Conservation (phyloP, 1,284 basidiomycete species). For the Marasmius fiardii region DNA sequence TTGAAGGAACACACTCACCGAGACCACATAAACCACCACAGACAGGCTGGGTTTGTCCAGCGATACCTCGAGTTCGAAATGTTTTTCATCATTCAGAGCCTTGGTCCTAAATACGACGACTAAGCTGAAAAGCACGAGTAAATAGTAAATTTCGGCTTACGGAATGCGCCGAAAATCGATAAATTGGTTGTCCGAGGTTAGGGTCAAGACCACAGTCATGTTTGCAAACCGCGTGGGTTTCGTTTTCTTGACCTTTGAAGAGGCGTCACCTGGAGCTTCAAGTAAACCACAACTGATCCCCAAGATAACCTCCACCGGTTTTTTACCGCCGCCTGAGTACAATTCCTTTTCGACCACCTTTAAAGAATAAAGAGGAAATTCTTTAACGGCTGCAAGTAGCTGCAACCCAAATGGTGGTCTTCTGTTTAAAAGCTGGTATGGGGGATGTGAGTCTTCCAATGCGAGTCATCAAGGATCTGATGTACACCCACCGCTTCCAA, state of each 20-base stretch:
- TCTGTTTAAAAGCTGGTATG: conserved; percentile 64
- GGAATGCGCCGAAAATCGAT: conserved; percentile 75
- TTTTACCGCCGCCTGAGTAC: conserved; percentile 37
- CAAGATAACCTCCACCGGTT: conserved; percentile 60
- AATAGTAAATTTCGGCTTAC: conserved; percentile 37
- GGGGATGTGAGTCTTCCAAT: conserved; percentile 8
- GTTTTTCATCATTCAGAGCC: conserved; percentile 50
- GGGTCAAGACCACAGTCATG: conserved; percentile 66
- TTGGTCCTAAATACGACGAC: conserved; percentile 52
- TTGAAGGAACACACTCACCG: conserved; percentile 46
- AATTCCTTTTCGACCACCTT: conserved; percentile 44
- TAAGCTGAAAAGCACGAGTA: not conserved
- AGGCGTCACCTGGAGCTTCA: conserved; percentile 18
- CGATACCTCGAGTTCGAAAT: conserved; percentile 53
- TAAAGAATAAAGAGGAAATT: conserved; percentile 63
- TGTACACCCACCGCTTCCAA: conserved; percentile 55
- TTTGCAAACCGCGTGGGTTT: conserved; percentile 44
- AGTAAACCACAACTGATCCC: conserved; percentile 53
- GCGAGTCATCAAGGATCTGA: not conserved
- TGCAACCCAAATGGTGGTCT: conserved; percentile 70
- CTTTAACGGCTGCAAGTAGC: conserved; percentile 53
- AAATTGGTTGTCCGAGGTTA: conserved; percentile 69
- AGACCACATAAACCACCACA: conserved; percentile 59
- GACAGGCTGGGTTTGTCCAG: conserved; percentile 73
- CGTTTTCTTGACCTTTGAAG: conserved; percentile 33